Evolutionary conservation across 179 eudicot species (phyloP).

Genomic region (Spergularia azorica): DNA sequence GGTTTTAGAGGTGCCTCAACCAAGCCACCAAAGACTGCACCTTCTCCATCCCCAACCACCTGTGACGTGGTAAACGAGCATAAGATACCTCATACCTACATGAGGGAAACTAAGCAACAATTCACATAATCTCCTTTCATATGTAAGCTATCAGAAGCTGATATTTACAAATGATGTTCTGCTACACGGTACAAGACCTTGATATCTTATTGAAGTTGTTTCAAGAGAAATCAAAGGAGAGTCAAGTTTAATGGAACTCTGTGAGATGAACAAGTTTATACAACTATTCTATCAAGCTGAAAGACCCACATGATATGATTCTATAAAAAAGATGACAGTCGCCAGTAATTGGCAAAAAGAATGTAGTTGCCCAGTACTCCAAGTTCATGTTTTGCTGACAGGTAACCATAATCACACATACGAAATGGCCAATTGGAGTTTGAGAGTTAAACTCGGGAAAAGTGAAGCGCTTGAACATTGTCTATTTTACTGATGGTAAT

Average conservation of each 20-base stretch:
- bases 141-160: not conserved
- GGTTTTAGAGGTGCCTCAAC: conserved; percentile 88
- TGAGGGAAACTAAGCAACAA: not conserved
- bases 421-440: not conserved
- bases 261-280: not conserved
- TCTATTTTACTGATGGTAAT: not conserved
- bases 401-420: not conserved
- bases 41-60: conserved; percentile 93
- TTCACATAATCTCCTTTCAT: not conserved
- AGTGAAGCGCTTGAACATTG: not conserved
- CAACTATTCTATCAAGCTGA: not conserved
- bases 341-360: conserved; percentile 4
- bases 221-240: not conserved
- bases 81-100: conserved; percentile 6
- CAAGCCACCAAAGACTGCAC: conserved; percentile 91
- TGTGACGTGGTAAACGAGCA: conserved; percentile 23
- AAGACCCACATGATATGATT: not conserved
- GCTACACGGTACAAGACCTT: not conserved
- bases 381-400: not conserved
- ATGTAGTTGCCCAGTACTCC: not conserved
- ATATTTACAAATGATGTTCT: not conserved
- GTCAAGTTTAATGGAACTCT: not conserved
- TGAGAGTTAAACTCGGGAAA: not conserved
- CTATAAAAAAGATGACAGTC: not conserved
- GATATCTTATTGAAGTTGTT: not conserved